phyloP scores from a whole-genome alignment of 768 basidiomycete genomes.

The Hygrophorus pudorinus region DNA sequence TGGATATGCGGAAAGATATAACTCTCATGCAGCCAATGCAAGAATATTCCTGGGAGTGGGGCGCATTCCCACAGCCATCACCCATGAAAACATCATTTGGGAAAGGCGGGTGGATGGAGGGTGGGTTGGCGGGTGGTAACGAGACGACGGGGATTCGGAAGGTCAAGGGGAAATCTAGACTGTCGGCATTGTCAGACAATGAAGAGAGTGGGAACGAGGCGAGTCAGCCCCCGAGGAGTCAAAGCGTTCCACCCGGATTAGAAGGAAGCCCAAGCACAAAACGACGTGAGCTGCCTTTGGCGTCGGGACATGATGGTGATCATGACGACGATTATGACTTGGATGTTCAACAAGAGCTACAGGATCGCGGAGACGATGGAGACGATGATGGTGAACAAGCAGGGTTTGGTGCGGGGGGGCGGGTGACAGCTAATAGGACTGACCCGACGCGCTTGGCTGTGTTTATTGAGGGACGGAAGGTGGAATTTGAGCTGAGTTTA shows the following conservation, averaged over 20 bases:
- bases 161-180: conserved; percentile 19
- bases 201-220: conserved; percentile 8
- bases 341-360: conserved; percentile 17
- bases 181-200: conserved; percentile 11
- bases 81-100: conserved; percentile 48
- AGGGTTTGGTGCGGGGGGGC: conserved; percentile 44
- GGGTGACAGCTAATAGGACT: conserved; percentile 44
- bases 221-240: conserved; percentile 5
- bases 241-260: conserved; percentile 9
- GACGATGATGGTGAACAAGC: too few species aligned
- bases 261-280: conserved; percentile 5
- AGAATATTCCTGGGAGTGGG: conserved; percentile 94
- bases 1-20: conserved; percentile 6
- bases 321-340: conserved; percentile 19
- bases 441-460: conserved; percentile 60
- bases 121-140: conserved; percentile 8
- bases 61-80: conserved; percentile 75
- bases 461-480: conserved; percentile 44
- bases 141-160: conserved; percentile 8
- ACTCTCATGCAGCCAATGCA: conserved; percentile 24
- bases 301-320: conserved; percentile 1
- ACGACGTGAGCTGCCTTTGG: conserved; percentile 5
- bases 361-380: too few species aligned
- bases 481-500: conserved; percentile 70
- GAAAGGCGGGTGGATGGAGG: conserved; percentile 31